Evolutionary conservation across 2,329 filamentous ascomycete species (phyloP).

Genomic region (Stagonosporopsis vannaccii): DNA sequence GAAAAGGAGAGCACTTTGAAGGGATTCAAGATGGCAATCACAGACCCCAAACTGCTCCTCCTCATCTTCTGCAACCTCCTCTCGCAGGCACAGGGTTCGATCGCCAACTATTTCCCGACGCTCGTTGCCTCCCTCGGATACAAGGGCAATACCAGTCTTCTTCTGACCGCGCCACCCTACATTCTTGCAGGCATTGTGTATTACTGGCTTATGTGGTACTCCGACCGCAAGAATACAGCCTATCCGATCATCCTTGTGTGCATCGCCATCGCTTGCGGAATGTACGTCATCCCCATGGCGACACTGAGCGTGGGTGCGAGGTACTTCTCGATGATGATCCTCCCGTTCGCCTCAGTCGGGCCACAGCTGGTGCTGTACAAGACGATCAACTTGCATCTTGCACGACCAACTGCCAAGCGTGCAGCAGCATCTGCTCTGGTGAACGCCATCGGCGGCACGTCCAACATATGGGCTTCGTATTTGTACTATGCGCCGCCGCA

Average conservation of each 20-base stretch:
- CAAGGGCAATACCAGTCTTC: slow-evolving; percentile 59
- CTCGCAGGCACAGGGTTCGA: slow-evolving; percentile 64
- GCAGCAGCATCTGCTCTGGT: slow-evolving; percentile 31
- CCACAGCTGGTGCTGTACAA: slow-evolving; percentile 32
- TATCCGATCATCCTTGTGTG: slow-evolving; percentile 54
- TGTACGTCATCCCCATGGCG: slow-evolving; percentile 48
- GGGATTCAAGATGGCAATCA: slow-evolving; percentile 63
- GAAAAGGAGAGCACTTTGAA: slow-evolving; percentile 54
- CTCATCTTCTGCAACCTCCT: slow-evolving; percentile 67
- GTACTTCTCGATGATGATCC: slow-evolving; percentile 43
- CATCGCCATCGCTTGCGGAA: slow-evolving; percentile 36
- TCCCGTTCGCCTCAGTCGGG: slow-evolving; percentile 31
- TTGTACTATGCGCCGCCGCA: slow-evolving; percentile 35
- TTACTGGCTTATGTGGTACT: slow-evolving; percentile 51
- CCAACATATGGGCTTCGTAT: slow-evolving; percentile 33
- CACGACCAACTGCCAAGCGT: slow-evolving; percentile 29
- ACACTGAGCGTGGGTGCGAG: slow-evolving; percentile 41
- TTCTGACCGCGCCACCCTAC: slow-evolving; percentile 66
- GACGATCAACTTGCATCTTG: slow-evolving; percentile 34
- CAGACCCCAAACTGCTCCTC: slow-evolving; percentile 66
- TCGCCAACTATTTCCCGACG: slow-evolving; percentile 59
- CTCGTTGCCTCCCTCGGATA: slow-evolving; percentile 64
- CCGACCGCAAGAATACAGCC: slow-evolving; percentile 53
- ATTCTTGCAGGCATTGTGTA: slow-evolving; percentile 59
- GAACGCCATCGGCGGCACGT: slow-evolving; percentile 31